Conservation (phyloP, 2,329 filamentous ascomycete genomes). For the Aspergillus neotritici region DNA sequence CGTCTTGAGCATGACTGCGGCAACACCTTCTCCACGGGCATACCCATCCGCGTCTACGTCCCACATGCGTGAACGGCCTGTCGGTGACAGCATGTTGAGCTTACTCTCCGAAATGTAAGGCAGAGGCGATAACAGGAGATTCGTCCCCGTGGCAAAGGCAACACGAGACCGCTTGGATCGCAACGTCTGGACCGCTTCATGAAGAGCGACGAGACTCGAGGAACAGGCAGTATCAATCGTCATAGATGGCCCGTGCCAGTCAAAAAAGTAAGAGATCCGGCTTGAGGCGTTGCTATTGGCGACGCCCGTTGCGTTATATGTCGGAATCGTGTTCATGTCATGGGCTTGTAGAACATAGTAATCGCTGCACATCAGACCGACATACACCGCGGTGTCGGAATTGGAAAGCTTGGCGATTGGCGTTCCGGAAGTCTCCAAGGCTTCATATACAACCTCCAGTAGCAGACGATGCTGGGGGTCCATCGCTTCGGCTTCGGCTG, state of each 20-base stretch:
- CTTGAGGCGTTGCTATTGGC: slow-evolving; percentile 37
- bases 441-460: slow-evolving; percentile 23
- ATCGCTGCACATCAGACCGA: slow-evolving; percentile 25
- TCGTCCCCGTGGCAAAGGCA: slow-evolving; percentile 21
- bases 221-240: slow-evolving; percentile 47
- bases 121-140: slow-evolving; percentile 25
- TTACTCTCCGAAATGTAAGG: slow-evolving; percentile 30
- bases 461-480: slow-evolving; percentile 25
- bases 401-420: too few relatives aligned
- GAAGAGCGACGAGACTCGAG: slow-evolving; percentile 35
- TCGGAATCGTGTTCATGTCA: slow-evolving; percentile 19
- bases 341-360: slow-evolving; percentile 19
- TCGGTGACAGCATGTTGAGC: slow-evolving; percentile 46
- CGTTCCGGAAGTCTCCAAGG: slow-evolving; percentile 21
- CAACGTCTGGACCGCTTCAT: slow-evolving; percentile 29
- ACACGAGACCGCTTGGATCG: slow-evolving; percentile 20
- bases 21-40: slow-evolving; percentile 50
- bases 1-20: slow-evolving; percentile 48
- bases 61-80: slow-evolving; percentile 48
- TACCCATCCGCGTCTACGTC: slow-evolving; percentile 46
- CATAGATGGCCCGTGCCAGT: slow-evolving; percentile 35
- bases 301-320: slow-evolving; percentile 28
- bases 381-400: slow-evolving; percentile 22
- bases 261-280: slow-evolving; percentile 36
- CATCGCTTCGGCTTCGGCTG: slow-evolving; percentile 26